These are phyloP conservation scores for Hypoxylon sp. DNA, from an alignment of 2,329 filamentous ascomycete genomes.

Conservation along the genomic window DNA sequence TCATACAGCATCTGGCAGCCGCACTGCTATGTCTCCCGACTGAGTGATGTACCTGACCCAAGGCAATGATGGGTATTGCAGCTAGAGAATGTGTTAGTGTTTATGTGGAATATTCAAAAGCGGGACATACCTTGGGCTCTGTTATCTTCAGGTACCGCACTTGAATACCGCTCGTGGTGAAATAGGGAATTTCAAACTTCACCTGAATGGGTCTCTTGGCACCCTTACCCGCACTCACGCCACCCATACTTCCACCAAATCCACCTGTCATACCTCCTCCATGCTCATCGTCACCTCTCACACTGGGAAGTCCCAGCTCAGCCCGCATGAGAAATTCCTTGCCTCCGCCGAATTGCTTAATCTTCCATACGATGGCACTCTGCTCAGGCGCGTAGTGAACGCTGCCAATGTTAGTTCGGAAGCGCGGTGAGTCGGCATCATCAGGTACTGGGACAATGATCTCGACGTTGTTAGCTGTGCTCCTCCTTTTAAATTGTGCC, in stretches of 20 bases:
- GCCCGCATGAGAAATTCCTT: constrained; percentile 99
- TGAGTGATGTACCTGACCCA: constrained; percentile 99
- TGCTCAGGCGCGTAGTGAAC: constrained; percentile 99
- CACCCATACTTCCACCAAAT: constrained; percentile 97
- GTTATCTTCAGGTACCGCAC: constrained; percentile 99
- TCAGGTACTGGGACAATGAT: constrained; percentile 97
- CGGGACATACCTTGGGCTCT: constrained; percentile 87
- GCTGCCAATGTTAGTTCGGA: constrained; percentile 96
- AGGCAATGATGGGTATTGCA: constrained; percentile 97
- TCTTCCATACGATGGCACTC: constrained; percentile 99
- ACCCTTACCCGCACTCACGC: constrained; percentile 85
- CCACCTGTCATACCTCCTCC: constrained; percentile 98
- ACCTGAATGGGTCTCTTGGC: constrained; percentile 96
- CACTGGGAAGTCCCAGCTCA: constrained; percentile 92
- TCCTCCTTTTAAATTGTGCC: constrained; percentile 97
- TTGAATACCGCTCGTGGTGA: constrained; percentile 99
- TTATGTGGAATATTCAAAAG: background rate
- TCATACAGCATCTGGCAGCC: constrained; percentile 88
- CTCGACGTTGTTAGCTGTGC: constrained; percentile 98
- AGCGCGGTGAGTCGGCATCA: constrained; percentile 94
- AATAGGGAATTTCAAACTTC: constrained; percentile 99
- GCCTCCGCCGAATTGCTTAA: constrained; percentile 98
- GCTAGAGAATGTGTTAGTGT: constrained; percentile 61
- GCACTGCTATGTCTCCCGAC: constrained; percentile 94
- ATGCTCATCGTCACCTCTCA: constrained; percentile 94